Conservation (phyloP, 352 stramenopile species). For the Elongisporangium undulatum region DNA sequence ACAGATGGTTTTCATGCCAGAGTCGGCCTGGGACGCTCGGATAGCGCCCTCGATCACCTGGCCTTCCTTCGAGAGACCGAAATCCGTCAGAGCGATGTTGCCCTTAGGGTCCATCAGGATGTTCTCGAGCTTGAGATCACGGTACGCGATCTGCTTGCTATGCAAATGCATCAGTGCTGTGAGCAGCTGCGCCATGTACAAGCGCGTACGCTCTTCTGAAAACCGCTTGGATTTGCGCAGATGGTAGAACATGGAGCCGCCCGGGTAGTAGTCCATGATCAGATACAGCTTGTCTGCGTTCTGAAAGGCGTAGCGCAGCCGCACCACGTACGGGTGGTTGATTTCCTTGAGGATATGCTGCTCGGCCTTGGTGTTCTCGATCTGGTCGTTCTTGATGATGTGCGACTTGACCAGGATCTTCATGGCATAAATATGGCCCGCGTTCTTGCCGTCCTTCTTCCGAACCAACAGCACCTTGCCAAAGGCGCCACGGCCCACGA, state of each 20-base stretch:
- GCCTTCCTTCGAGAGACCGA: slow-evolving; percentile 85
- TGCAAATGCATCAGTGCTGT: slow-evolving; percentile 87
- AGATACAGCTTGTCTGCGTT: slow-evolving; percentile 94
- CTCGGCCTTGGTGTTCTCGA: slow-evolving; percentile 90
- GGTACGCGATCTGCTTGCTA: slow-evolving; percentile 87
- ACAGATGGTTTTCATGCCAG: slow-evolving; percentile 88
- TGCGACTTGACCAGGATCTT: slow-evolving; percentile 93
- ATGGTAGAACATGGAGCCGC: slow-evolving; percentile 88
- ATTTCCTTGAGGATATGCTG: slow-evolving; percentile 90
- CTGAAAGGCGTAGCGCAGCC: slow-evolving; percentile 84
- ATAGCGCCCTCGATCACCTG: slow-evolving; percentile 81
- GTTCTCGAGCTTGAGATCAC: slow-evolving; percentile 89
- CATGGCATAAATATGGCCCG: slow-evolving; percentile 90
- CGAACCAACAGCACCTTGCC: slow-evolving; percentile 94
- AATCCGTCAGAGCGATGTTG: slow-evolving; percentile 86
- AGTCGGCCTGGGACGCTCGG: slow-evolving; percentile 68
- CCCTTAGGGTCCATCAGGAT: slow-evolving; percentile 88
- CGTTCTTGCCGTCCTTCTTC: slow-evolving; percentile 88
- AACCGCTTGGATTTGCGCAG: slow-evolving; percentile 86
- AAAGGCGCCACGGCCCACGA: slow-evolving; percentile 94
- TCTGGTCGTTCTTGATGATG: slow-evolving; percentile 92
- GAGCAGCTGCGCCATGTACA: slow-evolving; percentile 88
- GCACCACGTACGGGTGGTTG: slow-evolving; percentile 85
- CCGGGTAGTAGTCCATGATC: slow-evolving; percentile 95
- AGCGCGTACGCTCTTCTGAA: slow-evolving; percentile 70